Evolutionary conservation across 2,329 filamentous ascomycete species (phyloP).

Genomic region (Fusarium gaditjirri): DNA sequence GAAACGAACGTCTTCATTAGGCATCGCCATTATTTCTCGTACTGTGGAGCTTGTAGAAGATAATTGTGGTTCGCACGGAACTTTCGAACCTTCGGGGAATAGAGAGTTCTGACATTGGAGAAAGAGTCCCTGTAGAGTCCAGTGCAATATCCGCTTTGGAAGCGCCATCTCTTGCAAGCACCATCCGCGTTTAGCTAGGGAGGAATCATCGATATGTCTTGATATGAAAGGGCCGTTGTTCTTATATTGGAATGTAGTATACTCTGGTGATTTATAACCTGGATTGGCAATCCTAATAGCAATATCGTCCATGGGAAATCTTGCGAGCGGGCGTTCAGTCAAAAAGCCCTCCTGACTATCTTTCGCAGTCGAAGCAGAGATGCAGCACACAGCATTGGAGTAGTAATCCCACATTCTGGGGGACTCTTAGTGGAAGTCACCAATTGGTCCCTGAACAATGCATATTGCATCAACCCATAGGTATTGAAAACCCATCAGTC

Average conservation of each 20-base stretch:
- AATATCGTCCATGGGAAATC: rapidly evolving
- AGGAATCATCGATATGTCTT: too few relatives aligned
- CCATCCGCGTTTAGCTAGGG: too few relatives aligned
- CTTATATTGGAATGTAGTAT: too few relatives aligned
- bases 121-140: too few relatives aligned
- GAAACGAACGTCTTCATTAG: not conserved
- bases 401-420: not conserved
- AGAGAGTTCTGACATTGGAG: not conserved
- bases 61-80: too few relatives aligned
- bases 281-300: not conserved
- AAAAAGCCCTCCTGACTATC: not conserved
- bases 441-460: not conserved
- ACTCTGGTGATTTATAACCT: too few relatives aligned
- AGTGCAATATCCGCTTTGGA: too few relatives aligned
- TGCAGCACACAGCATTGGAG: rapidly evolving
- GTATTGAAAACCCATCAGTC: not conserved
- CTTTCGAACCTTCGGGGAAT: rapidly evolving
- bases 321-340: not conserved
- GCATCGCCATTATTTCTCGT: not conserved
- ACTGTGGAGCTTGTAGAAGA: too few relatives aligned
- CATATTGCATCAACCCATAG: not conserved
- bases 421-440: not conserved
- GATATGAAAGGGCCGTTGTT: too few relatives aligned
- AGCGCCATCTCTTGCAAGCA: too few relatives aligned
- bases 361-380: rapidly evolving